These are phyloP conservation scores for Podila minutissima DNA, from an alignment of 192 early-diverging fungal genomes.

Conservation along the genomic window DNA sequence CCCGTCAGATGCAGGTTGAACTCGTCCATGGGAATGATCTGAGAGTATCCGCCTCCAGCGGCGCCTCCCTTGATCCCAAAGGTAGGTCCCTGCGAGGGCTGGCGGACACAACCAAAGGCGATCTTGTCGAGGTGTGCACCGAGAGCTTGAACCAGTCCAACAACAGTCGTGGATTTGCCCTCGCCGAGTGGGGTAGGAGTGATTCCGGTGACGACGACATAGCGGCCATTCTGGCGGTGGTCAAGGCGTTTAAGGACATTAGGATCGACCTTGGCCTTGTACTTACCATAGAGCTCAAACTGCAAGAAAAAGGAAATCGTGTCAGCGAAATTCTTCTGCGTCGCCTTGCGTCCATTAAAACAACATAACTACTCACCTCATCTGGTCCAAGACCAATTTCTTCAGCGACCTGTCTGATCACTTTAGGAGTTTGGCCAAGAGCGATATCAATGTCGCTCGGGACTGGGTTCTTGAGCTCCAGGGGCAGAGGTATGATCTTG, in stretches of 20 bases:
- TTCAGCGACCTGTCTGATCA: conserved; percentile 75
- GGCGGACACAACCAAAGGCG: conserved; percentile 97
- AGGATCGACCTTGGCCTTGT: conserved; percentile 92
- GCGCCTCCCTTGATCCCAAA: conserved; percentile 99
- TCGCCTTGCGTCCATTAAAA: background rate
- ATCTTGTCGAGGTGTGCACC: conserved; percentile 90
- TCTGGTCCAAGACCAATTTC: conserved; percentile 84
- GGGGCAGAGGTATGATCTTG: conserved; percentile 66
- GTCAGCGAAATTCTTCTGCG: background rate
- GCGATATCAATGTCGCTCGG: conserved; percentile 98
- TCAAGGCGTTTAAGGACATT: conserved; percentile 85
- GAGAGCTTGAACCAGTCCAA: conserved; percentile 94
- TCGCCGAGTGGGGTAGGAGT: conserved; percentile 99
- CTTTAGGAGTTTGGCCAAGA: conserved; percentile 87
- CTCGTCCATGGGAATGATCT: conserved; percentile 99
- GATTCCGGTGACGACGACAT: conserved; percentile 96
- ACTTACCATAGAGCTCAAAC: conserved; percentile 88
- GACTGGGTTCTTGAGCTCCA: conserved; percentile 81
- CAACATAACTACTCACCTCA: conserved; percentile 58
- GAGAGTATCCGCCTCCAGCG: conserved; percentile 98
- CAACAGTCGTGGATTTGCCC: conserved; percentile 97
- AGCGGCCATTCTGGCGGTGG: conserved; percentile 83
- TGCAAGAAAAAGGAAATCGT: conserved; percentile 12
- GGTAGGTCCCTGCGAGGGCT: conserved; percentile 98
- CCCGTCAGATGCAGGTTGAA: conserved; percentile 99